A percentile compares a stretch with the other conserved stretches of the same genome.
Evolutionary conservation across 202 grass and related monocot species (phyloP).

Genomic region (Setaria viridis): DNA sequence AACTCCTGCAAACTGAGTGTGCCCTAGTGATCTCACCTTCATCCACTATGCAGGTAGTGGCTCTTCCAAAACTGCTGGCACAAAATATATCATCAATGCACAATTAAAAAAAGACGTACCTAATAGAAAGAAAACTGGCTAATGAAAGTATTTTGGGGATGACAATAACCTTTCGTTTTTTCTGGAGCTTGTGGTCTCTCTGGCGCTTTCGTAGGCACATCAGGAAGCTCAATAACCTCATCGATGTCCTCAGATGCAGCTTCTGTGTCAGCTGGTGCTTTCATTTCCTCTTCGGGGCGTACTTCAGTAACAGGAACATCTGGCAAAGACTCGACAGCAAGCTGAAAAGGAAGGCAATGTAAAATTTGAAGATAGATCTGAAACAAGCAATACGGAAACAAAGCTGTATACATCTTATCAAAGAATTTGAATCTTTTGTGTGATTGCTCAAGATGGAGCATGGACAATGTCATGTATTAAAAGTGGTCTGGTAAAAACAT

Average conservation of each 20-base stretch:
- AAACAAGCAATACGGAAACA: conserved; percentile 21
- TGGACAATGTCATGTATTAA: background rate
- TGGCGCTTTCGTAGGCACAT: conserved; percentile 76
- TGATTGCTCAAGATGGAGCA: conserved; percentile 33
- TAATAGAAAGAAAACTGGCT: conserved; percentile 12
- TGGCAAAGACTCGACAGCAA: conserved; percentile 69
- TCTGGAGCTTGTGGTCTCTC: conserved; percentile 50
- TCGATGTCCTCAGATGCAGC: conserved; percentile 56
- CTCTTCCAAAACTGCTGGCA: conserved; percentile 84
- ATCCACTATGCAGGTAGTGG: conserved; percentile 73
- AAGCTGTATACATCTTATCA: conserved; percentile 30
- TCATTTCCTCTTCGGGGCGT: conserved; percentile 41
- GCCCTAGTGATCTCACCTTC: conserved; percentile 31
- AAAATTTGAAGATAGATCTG: conserved; percentile 10
- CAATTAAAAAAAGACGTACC: background rate
- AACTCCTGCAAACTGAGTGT: conserved; percentile 42
- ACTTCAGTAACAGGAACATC: conserved; percentile 54
- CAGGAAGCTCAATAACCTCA: conserved; percentile 87
- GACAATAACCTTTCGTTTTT: conserved; percentile 79
- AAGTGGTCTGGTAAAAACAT: background rate
- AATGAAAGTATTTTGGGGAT: conserved; percentile 8
- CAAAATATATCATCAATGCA: conserved; percentile 38
- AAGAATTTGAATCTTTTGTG: conserved; percentile 26
- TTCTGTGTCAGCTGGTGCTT: conserved; percentile 40
- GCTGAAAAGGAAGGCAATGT: conserved; percentile 39